A percentile compares a stretch with the other conserved stretches of the same genome.
phyloP scores from a whole-genome alignment of 2,329 filamentous ascomycete species.

The Aureobasidium sp. region DNA sequence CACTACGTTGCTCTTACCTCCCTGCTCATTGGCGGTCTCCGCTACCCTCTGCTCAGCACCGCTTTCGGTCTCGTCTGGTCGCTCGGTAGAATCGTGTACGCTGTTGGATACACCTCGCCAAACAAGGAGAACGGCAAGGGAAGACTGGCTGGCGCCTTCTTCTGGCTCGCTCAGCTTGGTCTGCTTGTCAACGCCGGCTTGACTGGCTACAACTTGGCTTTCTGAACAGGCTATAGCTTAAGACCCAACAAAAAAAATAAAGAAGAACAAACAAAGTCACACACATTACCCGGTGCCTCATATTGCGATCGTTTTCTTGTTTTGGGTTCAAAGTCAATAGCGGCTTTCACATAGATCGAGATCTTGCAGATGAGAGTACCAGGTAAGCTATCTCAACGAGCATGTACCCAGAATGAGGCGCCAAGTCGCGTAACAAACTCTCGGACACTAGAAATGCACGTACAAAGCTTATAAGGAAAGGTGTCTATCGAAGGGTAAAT shows the following conservation, averaged over 20 bases:
- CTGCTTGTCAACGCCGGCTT: constrained; percentile 26
- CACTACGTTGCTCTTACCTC: constrained; percentile 44
- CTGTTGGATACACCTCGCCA: constrained; percentile 38
- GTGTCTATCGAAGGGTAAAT: not conserved
- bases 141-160: constrained; percentile 32
- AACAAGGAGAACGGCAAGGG: constrained; percentile 37
- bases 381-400: no score
- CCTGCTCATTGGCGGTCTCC: constrained; percentile 48
- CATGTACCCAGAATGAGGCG: no score
- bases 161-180: constrained; percentile 27
- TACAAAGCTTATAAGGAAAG: no score
- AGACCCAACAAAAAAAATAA: not conserved
- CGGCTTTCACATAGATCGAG: no score
- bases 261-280: no score
- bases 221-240: not conserved
- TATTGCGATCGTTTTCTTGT: no score
- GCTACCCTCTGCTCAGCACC: constrained; percentile 43
- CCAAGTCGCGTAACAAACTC: no score
- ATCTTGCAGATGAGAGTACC: no score
- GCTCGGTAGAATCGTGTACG: constrained; percentile 43
- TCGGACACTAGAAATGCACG: no score
- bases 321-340: no score
- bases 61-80: constrained; percentile 45
- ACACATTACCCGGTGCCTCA: no score
- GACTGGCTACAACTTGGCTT: constrained; percentile 24